Evolutionary conservation across 495 filamentous ascomycete species (phyloP).

Genomic region (Aspergillus sparsus): DNA sequence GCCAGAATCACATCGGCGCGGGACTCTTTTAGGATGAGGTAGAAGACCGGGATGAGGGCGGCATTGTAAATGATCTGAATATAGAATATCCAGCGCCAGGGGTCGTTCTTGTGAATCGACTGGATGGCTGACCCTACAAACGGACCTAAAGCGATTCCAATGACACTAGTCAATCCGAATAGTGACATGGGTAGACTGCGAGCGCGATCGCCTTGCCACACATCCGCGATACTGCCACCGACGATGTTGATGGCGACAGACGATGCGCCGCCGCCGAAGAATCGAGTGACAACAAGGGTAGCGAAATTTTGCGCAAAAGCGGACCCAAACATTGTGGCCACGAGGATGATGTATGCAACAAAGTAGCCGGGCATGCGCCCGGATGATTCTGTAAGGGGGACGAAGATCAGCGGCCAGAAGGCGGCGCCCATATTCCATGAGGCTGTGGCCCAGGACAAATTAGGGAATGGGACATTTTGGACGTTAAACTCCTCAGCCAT

Average conservation of each 20-base stretch:
- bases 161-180: slow-evolving; percentile 45
- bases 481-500: slow-evolving; percentile 44
- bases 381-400: slow-evolving; percentile 55
- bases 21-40: slow-evolving; percentile 46
- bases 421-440: slow-evolving; percentile 58
- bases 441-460: slow-evolving; percentile 48
- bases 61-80: slow-evolving; percentile 54
- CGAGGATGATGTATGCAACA: slow-evolving; percentile 48
- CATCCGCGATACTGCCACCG: slow-evolving; percentile 47
- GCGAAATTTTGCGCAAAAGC: slow-evolving; percentile 55
- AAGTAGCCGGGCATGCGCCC: slow-evolving; percentile 54
- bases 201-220: slow-evolving; percentile 42
- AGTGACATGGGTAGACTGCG: slow-evolving; percentile 48
- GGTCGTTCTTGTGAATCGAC: slow-evolving; percentile 36
- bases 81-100: slow-evolving; percentile 57
- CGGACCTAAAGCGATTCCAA: slow-evolving; percentile 51
- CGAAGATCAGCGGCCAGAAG: slow-evolving; percentile 50
- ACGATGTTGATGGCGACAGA: slow-evolving; percentile 51
- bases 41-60: slow-evolving; percentile 44
- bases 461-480: slow-evolving; percentile 46
- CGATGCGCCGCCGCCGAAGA: slow-evolving; percentile 52
- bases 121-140: slow-evolving; percentile 46
- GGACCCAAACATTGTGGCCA: slow-evolving; percentile 50
- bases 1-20: slow-evolving; percentile 56
- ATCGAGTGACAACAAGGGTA: slow-evolving; percentile 50